Percentiles rank a stretch among this genome's conserved stretches.
phyloP scores from a whole-genome alignment of 2,329 filamentous ascomycete genomes.

The Akanthomyces muscarius region DNA sequence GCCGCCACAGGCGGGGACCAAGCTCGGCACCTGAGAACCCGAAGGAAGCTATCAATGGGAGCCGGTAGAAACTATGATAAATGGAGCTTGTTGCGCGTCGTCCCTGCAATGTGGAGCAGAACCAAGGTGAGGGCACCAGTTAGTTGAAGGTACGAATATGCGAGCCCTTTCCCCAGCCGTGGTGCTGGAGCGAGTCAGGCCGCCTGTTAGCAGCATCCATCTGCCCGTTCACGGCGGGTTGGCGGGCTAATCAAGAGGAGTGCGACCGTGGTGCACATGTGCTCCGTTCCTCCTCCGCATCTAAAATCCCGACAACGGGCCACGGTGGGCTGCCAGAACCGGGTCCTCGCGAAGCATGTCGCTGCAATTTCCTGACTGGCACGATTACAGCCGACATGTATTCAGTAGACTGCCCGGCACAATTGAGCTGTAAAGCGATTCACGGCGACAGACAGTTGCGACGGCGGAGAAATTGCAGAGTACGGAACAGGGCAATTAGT shows the following conservation, averaged over 20 bases:
- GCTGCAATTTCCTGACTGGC: constrained; percentile 4
- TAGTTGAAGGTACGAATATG: not conserved
- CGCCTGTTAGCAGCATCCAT: not conserved
- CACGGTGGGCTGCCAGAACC: not conserved
- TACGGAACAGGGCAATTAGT: constrained; percentile 1
- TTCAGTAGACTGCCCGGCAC: not conserved
- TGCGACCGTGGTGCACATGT: not conserved
- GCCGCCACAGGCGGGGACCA: not conserved
- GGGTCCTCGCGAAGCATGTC: not conserved
- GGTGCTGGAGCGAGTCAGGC: constrained; percentile 1
- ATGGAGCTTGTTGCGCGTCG: constrained; percentile 4
- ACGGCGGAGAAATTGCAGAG: not conserved
- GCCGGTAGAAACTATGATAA: constrained; percentile 3
- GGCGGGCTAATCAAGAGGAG: too few relatives aligned
- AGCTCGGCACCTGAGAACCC: constrained; percentile 5
- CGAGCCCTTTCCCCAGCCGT: not conserved
- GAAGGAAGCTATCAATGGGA: not conserved
- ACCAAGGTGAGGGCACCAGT: not conserved
- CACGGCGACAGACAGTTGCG: not conserved
- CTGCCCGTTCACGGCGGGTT: not conserved
- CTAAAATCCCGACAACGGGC: not conserved
- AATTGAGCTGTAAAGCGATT: not conserved
- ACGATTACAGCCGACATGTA: not conserved
- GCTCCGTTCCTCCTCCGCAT: not conserved
- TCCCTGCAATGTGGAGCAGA: not conserved